Base-by-base conservation (phyloP, 2,329 filamentous ascomycete species). In the Emydomyces testavorans region DNA sequence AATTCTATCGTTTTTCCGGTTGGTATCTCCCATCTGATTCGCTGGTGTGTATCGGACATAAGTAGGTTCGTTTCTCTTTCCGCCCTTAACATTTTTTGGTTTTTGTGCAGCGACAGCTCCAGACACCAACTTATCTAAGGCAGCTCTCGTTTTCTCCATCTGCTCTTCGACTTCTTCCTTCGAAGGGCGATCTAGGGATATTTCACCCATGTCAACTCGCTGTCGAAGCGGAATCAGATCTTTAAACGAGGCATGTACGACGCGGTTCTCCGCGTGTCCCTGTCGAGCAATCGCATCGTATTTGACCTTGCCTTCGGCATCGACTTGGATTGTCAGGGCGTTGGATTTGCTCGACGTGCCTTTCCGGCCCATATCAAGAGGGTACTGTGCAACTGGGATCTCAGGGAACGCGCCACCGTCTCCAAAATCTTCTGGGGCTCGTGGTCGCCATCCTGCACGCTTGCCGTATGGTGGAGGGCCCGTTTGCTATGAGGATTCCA, bases 401-500 rank as follows among this genome's bases (percentile, higher is more conserved):
- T 96, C 90, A 31, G 92, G 92, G 62, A 95, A 98, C 45, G 90
- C 88, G 58, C 92, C 92, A 54, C 92, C 92, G 72, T 96, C 89
- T 58, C 86, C 89, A 69, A 89, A 98, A 66, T 98, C 92, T 62
- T 95, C 89, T 54, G 84, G 79, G 34, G 76, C 76, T 60, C 90
- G 82, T 26, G 92, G 92, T 55, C 92, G 80, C 92, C 92, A 98
- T 77, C 85, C 85, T 63, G 79, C 69, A 60, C 92, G 83, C 63
- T 88, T 82, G 42, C 86, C 86, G 58, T 96, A 98, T 1, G 87
- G 75, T 7, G 92, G 92, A 50, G 89, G 88, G 15, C 89, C 89
- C 49, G 78, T 76, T 70, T 81, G 83, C 77, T 84, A 35, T 2
- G 21, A 6, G 18, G 20, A 15, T 31, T 10, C 15, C 31, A 29